Base-by-base conservation (phyloP, 768 basidiomycete genomes). In the Suillus decipiens region DNA sequence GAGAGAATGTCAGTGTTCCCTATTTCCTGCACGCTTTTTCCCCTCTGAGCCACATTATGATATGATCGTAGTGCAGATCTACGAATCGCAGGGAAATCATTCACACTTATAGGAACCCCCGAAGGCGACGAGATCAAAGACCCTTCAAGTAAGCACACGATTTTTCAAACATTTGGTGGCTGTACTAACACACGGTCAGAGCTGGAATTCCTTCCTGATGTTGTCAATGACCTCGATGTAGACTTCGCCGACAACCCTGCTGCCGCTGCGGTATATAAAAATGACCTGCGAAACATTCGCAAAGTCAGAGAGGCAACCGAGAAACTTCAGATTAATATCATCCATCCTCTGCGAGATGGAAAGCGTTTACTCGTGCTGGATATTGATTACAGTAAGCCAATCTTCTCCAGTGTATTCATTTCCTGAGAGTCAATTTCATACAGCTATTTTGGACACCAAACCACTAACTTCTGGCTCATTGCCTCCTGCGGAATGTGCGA, bases 311-410 rank as follows among this genome's bases (percentile, higher is more conserved):
- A 95, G 72, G 84, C 86, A 36, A 85, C 88, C 2, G 78, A 83
- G 63, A 86, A 86, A 61, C 78, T 92, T 5, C 76, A 86, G 45
- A 73, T 89, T 63, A 84, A 92, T 70, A 73, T 95, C 63, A 95
- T 96, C 64, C 83, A 88, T 72, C 89, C 89, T 5, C 80, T 93
- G 24, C 81, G 93, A 36, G 79, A 81, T 59, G 91, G 89, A 24
- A 95, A 95, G 74, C 87, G 86, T 63, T 77, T 96, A 1, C 82
- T 95, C 24, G 93, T 96, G 0, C 81, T 96, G 10, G 94, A 95
- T 72, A 86, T 95, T 61, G 94, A 95, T 73, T 94, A 95, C 68
- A 95, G 93, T 92, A 61, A 69, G 84, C 6, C 31, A 37, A 15
- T 31, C 11, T 17, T 24, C 28, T 34, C 14, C 47, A 11, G 15